Evolutionary conservation across 2,329 filamentous ascomycete species (phyloP).

Genomic region (Sphaerulina musiva): DNA sequence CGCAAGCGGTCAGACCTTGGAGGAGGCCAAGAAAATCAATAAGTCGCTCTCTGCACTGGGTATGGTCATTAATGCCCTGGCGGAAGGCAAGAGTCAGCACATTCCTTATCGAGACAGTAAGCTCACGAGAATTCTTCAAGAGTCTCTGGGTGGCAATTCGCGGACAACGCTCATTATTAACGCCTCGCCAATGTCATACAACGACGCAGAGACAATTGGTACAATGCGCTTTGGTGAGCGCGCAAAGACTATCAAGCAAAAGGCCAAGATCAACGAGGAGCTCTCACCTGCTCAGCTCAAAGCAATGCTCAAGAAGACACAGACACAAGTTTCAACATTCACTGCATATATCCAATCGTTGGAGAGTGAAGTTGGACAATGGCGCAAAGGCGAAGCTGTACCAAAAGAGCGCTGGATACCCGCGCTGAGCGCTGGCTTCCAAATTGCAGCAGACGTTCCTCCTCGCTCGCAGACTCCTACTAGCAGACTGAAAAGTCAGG

Average conservation of each 20-base stretch:
- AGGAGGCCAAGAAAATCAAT: constrained; percentile 99
- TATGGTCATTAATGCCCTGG: constrained; percentile 98
- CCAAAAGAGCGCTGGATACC: constrained; percentile 84
- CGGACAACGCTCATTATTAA: constrained; percentile 98
- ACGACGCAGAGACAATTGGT: constrained; percentile 87
- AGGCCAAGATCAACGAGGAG: constrained; percentile 98
- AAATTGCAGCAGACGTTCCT: constrained; percentile 38
- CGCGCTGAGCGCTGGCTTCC: constrained; percentile 48
- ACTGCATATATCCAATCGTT: constrained; percentile 77
- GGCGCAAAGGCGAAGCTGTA: constrained; percentile 82
- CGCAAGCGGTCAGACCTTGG: constrained; percentile 90
- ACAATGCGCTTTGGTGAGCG: constrained; percentile 91
- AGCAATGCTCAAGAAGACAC: constrained; percentile 82
- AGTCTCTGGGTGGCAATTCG: constrained; percentile 94
- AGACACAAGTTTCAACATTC: constrained; percentile 81
- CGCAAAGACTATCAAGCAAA: constrained; percentile 99
- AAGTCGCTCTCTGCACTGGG: constrained; percentile 96
- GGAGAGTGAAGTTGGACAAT: constrained; percentile 76
- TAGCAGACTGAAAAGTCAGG: constrained; percentile 43
- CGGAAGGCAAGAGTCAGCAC: constrained; percentile 93
- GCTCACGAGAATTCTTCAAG: constrained; percentile 92
- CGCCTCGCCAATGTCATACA: constrained; percentile 97
- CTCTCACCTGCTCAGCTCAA: constrained; percentile 94
- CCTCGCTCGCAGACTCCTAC: constrained; percentile 56
- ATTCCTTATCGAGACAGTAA: constrained; percentile 97